These are phyloP conservation scores for Xylariaceae sp. DNA, from an alignment of 2,329 filamentous ascomycete species.

Conservation along the genomic window DNA sequence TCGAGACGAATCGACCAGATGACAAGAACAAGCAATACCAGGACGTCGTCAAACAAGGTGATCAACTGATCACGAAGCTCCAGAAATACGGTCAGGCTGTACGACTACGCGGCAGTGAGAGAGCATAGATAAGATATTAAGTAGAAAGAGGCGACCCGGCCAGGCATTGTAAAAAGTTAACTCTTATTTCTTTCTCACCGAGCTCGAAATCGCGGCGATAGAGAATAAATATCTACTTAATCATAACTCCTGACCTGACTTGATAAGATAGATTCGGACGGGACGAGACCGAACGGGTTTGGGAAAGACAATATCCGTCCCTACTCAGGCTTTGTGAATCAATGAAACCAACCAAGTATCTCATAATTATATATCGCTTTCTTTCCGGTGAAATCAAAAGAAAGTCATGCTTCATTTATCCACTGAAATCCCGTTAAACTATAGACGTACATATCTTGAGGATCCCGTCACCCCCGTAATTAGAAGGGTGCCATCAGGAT, in stretches of 20 bases:
- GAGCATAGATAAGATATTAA: constrained; percentile 51
- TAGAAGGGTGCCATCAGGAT: too few relatives aligned
- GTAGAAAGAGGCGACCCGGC: neutral
- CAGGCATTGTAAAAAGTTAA: neutral
- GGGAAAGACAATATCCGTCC: too few relatives aligned
- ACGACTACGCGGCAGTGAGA: constrained; percentile 86
- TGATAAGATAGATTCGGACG: too few relatives aligned
- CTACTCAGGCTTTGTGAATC: too few relatives aligned
- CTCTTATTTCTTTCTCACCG: neutral
- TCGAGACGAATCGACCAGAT: constrained; percentile 95
- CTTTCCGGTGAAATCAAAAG: too few relatives aligned
- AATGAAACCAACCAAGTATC: too few relatives aligned
- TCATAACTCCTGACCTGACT: neutral
- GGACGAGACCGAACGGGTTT: too few relatives aligned
- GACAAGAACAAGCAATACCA: constrained; percentile 99
- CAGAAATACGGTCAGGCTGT: constrained; percentile 99
- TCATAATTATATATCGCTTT: too few relatives aligned
- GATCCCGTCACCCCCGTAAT: too few relatives aligned
- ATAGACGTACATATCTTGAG: too few relatives aligned
- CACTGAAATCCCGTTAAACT: too few relatives aligned
- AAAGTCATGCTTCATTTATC: too few relatives aligned
- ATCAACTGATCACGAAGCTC: constrained; percentile 96
- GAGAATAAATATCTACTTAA: neutral
- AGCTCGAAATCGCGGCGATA: neutral
- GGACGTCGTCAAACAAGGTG: constrained; percentile 94